A percentile compares a stretch with the other conserved stretches of the same genome.
These are phyloP conservation scores for Nelumbo lutea DNA, from an alignment of 164 flowering plant genomes.

Conservation along the genomic window DNA sequence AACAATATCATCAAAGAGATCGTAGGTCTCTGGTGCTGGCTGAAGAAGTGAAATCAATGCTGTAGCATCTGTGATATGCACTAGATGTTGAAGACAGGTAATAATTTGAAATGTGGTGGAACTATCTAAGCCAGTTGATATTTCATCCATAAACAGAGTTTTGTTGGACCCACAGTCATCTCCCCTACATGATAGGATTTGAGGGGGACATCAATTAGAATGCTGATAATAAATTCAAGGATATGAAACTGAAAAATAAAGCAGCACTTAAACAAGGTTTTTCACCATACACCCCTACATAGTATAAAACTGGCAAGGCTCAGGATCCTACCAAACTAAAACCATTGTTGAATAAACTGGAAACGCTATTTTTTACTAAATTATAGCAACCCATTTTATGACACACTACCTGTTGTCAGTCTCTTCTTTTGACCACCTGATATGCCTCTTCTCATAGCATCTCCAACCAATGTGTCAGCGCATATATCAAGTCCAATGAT, in stretches of 20 bases:
- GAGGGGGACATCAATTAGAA: neutral
- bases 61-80: slow-evolving; percentile 59
- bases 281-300: too few relatives aligned
- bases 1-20: slow-evolving; percentile 72
- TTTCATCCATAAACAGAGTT: slow-evolving; percentile 73
- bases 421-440: slow-evolving; percentile 33
- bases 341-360: too few relatives aligned
- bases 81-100: slow-evolving; percentile 51
- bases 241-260: neutral
- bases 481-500: slow-evolving; percentile 30
- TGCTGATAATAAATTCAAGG: neutral
- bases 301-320: too few relatives aligned
- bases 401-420: slow-evolving; percentile 21
- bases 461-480: slow-evolving; percentile 25
- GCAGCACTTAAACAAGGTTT: neutral
- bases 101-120: slow-evolving; percentile 70
- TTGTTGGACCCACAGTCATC: slow-evolving; percentile 70
- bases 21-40: slow-evolving; percentile 66
- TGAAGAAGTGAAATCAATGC: slow-evolving; percentile 58
- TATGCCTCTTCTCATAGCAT: slow-evolving; percentile 26
- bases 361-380: too few relatives aligned
- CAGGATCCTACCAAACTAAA: too few relatives aligned
- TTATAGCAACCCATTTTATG: too few relatives aligned
- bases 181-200: slow-evolving; percentile 36
- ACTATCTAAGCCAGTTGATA: slow-evolving; percentile 73